These are phyloP conservation scores for Irpex sp. DNA, from an alignment of 1,284 basidiomycete species.

Conservation along the genomic window DNA sequence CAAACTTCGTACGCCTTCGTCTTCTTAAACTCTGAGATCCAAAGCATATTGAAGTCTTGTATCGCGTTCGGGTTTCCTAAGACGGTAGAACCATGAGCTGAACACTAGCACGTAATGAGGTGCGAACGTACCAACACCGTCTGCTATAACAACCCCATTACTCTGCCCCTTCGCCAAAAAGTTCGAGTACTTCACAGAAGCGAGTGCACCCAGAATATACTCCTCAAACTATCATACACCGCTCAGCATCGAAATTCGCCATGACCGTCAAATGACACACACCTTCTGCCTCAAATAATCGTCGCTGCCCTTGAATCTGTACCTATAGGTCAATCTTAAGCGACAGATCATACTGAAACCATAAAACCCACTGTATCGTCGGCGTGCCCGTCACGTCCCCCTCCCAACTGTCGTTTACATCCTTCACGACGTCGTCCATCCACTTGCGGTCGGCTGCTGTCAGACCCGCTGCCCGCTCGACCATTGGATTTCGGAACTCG, in stretches of 20 bases:
- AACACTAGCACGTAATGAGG: not conserved
- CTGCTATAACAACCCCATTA: conserved; percentile 60
- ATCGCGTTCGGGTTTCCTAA: conserved; percentile 44
- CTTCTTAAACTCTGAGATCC: conserved; percentile 80
- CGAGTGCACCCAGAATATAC: conserved; percentile 76
- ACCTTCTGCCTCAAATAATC: conserved; percentile 89
- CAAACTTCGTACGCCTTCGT: conserved; percentile 86
- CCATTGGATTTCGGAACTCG: conserved; percentile 79
- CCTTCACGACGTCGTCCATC: conserved; percentile 71
- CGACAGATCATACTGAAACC: not conserved
- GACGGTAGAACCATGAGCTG: not conserved
- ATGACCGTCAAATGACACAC: conserved; percentile 16
- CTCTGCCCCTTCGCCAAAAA: conserved; percentile 69
- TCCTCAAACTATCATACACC: conserved; percentile 65
- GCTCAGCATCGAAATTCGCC: not conserved
- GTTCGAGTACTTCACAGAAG: conserved; percentile 85
- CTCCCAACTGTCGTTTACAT: conserved; percentile 52
- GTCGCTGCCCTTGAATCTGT: conserved; percentile 86
- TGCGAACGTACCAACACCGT: conserved; percentile 45
- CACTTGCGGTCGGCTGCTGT: conserved; percentile 95
- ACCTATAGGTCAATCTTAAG: conserved; percentile 7
- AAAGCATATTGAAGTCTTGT: conserved; percentile 79
- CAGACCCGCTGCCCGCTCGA: conserved; percentile 77
- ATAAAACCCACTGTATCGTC: conserved; percentile 59
- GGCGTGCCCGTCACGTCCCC: conserved; percentile 51